Base-by-base conservation (phyloP, 1,139 yeast genomes). In the Saccharomyces hybrid region DNA sequence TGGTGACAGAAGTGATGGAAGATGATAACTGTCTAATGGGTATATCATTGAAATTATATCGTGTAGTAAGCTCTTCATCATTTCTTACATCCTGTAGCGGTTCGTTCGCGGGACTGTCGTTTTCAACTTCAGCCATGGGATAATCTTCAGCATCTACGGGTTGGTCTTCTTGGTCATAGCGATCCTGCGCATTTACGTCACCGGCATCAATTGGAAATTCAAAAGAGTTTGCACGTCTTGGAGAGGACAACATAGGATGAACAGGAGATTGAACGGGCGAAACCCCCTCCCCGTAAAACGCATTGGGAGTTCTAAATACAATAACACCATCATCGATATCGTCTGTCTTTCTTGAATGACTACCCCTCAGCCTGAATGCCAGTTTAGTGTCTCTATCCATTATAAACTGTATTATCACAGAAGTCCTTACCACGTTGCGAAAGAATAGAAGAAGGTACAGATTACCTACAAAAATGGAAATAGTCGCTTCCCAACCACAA, bases 311-410 rank as follows among this genome's bases (percentile, higher is more conserved):
- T n/a, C 23, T 38, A 20, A 38, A 38, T 8, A 57, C 50, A 3
- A 50, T 48, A 25, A 47, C 32, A 28, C 48, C 52, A 20, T 50
- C 55, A 14, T 53, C 54, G 25, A 46, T 49, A 30, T 54, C 56
- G 20, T 48, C 59, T 8, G 60, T 56, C 41, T 53, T 56, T 38
- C 64, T 55, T 44, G 58, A 57, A 16, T 60, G 60, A 42, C 66
- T 62, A 9, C 68, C 68, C 25, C 68, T 56, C 59, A 61, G 64
- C 50, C 68, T 54, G 30, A 61, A 59, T 53, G 63, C 54, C 20
- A 62, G 56, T 58, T 62, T 64, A 47, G 58, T 60, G 41, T 53
- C 66, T 55, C 61, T 61, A 51, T 61, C 60, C 50, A 54, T 48
- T 20, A 20, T 20, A 20, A 20, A 20, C 20, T 20, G 20, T 20